Base-by-base conservation (phyloP, 2,329 filamentous ascomycete genomes). In the Endoconidiophora laricicola region DNA sequence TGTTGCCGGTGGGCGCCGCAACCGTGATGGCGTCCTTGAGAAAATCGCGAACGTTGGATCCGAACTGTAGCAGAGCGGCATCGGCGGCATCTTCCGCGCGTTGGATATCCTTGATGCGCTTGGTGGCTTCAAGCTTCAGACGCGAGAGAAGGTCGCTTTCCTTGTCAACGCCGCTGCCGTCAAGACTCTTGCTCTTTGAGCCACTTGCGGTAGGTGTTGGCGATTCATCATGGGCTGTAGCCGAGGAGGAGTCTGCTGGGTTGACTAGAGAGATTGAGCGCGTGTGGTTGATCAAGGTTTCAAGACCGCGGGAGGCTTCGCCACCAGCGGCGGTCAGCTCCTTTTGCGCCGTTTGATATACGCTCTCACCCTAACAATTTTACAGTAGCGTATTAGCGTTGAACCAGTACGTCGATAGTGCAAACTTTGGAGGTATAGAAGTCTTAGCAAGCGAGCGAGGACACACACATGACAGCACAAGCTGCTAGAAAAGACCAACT, bases 1-100 rank as follows among this genome's bases (percentile, higher is more conserved):
- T 16, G 22, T 16, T 69, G 1, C 69, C 71, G 3, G 71, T 68
- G 0, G 86, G 86, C 0, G 88, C 83, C 14, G 86, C 81, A 58
- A 98, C 86, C 48, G 76, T 86, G 51, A 98, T 83, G 46, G 91
- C 91, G 57, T 98, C 90, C 48, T 81, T 78, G 55, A 98, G 70
- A 66, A 94, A 96, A 64, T 90, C 83, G 37, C 86, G 76, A 45
- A 98, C 79, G 58, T 91, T 95, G 52, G 79, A 79, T 20, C 91
- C 91, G 59, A 96, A 95, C 56, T 86, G 85, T 57, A 96, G 69
- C 7, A 98, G 76, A 0, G 91, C 91, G 64, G 96, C 91, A 62
- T 98, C 91, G 6, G 91, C 91, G 3, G 90, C 90, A 61, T 96
- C 90, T 65, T 98, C 91, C 10, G 90, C 91, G 58, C 79, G 78